Evolutionary conservation across 257 asterid genomes (phyloP).

Genomic region (Penstemon davidsonii): DNA sequence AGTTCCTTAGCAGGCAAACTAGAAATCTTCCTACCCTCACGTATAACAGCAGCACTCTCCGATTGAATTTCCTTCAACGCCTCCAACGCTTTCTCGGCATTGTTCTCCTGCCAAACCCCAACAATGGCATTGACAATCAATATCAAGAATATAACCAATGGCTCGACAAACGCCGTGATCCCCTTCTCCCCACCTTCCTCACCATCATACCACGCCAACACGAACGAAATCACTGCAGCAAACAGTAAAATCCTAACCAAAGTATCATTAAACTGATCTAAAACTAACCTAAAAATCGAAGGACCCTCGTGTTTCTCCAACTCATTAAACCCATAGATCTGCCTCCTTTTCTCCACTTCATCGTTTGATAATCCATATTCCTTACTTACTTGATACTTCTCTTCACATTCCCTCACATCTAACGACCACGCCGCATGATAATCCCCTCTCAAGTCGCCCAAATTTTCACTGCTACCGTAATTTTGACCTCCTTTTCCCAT

Average conservation of each 20-base stretch:
- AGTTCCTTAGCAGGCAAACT: slow-evolving; percentile 84
- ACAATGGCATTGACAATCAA: slow-evolving; percentile 94
- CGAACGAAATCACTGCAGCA: slow-evolving; percentile 95
- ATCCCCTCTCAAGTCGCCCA: slow-evolving; percentile 39
- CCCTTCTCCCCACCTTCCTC: slow-evolving; percentile 82
- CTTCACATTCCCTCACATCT: slow-evolving; percentile 84
- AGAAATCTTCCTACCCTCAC: slow-evolving; percentile 70
- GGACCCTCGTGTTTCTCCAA: slow-evolving; percentile 97
- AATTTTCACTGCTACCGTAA: slow-evolving; percentile 52
- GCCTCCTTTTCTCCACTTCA: slow-evolving; percentile 70
- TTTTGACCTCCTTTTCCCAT: slow-evolving; percentile 93
- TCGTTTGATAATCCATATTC: slow-evolving; percentile 60
- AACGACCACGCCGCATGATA: slow-evolving; percentile 68
- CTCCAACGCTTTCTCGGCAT: slow-evolving; percentile 97
- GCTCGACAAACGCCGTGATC: slow-evolving; percentile 98
- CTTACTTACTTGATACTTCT: slow-evolving; percentile 53
- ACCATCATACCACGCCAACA: slow-evolving; percentile 93
- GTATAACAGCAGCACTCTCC: slow-evolving; percentile 78
- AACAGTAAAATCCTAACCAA: slow-evolving; percentile 83
- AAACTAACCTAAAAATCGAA: slow-evolving; percentile 67
- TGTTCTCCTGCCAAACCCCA: slow-evolving; percentile 99
- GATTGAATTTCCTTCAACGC: slow-evolving; percentile 98
- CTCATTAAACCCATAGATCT: slow-evolving; percentile 82
- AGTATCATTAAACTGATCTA: slow-evolving; percentile 95
- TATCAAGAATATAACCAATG: slow-evolving; percentile 86